Base-by-base conservation (phyloP, 179 eudicot genomes). In the Beta macrorhiza region DNA sequence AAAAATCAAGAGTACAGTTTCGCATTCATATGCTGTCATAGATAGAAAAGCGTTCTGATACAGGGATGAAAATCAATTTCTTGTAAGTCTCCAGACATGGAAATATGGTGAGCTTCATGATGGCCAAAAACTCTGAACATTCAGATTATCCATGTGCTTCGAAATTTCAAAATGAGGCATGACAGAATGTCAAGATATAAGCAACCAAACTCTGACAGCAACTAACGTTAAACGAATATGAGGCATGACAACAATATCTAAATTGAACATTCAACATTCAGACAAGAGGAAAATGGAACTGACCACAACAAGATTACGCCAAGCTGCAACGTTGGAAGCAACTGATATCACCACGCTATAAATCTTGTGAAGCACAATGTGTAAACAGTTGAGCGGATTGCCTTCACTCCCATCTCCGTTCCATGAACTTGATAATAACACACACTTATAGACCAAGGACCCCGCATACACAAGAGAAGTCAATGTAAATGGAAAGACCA, bases 281-380 rank as follows among this genome's bases (percentile, higher is more conserved):
- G 61, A 51, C 25, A 67, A 17, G 1, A 64, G 82, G 62, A 65
- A 64, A 69, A 80, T 61, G 76, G 58, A 82, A 87, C 93, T 86
- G 59, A 93, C 99, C 97, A 95, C 99, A 76, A 96, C 78, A 83
- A 84, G 93, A 82, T 89, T 92, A 77, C 98, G 95, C 99, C 99
- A 96, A 22, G 92, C 87, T 67, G 87, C 65, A 73, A 96, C 79
- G 81, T 87, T 80, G 64, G 86, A 84, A 82, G 84, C 83, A 76
- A 82, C 29, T 56, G 93, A 88, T 62, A 79, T 74, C 61, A 88
- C 57, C 85, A 80, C 69, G 82, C 55, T 72, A 56, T 78, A 78
- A 17, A 85, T 64, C 75, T 79, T 83, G 64, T 74, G 77, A 74
- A 85, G 53, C 32, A 37, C 76, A 87, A 70, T 64, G 52, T 77